phyloP scores from a whole-genome alignment of 2,329 filamentous ascomycete genomes.

The Taxawa tesnikishii region DNA sequence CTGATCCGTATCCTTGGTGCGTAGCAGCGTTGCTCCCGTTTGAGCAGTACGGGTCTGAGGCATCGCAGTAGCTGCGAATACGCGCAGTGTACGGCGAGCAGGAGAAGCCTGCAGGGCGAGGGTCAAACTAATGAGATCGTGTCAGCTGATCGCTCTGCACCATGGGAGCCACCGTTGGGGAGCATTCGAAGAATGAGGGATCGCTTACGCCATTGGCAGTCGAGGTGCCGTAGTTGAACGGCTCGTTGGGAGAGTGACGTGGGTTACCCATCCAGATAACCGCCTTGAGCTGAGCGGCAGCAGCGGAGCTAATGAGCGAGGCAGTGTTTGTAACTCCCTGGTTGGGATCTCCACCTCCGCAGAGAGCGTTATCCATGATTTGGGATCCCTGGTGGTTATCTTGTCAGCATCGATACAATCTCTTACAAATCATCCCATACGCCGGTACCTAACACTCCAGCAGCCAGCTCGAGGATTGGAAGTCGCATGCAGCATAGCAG shows the following conservation, averaged over 20 bases:
- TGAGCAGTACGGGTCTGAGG: slow-evolving; percentile 54
- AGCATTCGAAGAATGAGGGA: background rate
- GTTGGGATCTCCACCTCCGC: slow-evolving; percentile 41
- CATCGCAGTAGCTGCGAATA: slow-evolving; percentile 55
- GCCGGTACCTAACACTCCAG: too few species aligned
- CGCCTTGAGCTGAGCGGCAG: slow-evolving; percentile 13
- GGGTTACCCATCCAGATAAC: slow-evolving; percentile 31
- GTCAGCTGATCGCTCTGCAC: slow-evolving; percentile 3
- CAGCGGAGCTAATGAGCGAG: slow-evolving; percentile 9
- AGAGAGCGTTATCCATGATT: slow-evolving; percentile 51
- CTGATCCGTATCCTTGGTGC: slow-evolving; percentile 49
- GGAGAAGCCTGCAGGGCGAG: slow-evolving; percentile 43
- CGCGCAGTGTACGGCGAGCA: slow-evolving; percentile 42
- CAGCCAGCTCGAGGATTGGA: too few species aligned
- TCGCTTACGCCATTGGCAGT: slow-evolving; percentile 43
- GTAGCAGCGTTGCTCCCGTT: slow-evolving; percentile 47
- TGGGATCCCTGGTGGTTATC: slow-evolving; percentile 38
- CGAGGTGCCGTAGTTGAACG: slow-evolving; percentile 52
- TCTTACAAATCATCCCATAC: background rate
- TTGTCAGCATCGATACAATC: background rate
- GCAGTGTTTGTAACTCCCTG: slow-evolving; percentile 34
- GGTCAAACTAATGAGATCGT: slow-evolving; percentile 39
- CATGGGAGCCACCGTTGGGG: background rate
- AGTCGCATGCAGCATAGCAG: too few species aligned
- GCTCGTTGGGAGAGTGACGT: slow-evolving; percentile 40